Base-by-base conservation (phyloP, 805 yeast species). In the Sugiyamaella valdiviana region DNA sequence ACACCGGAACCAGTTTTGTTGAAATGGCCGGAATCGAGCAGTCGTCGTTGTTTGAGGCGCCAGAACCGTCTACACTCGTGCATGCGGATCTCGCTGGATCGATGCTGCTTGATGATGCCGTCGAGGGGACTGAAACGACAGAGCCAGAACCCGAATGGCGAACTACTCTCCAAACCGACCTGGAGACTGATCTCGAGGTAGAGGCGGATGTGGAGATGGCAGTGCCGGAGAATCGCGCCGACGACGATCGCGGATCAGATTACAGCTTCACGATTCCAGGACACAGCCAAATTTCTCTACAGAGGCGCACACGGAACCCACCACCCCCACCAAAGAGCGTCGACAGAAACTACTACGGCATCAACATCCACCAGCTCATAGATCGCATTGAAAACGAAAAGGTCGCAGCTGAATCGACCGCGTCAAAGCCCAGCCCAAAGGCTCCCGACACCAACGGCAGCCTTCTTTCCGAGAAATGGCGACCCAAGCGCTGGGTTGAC, bases 401-500 rank as follows among this genome's bases (percentile, higher is more conserved):
- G 23, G n/a, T n/a, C n/a, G n/a, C n/a, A 5, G 16, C 6, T 19
- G 32, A 26, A 16, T 15, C 35, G 22, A 17, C 32, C 17, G 26
- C 21, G 36, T 16, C 17, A 21, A 21, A 6, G 39, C 20, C 9
- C 20, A 45, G 39, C 10, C 14, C 2, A 6, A 24, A 32, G 36
- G 23, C 24, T 16, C 32, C 37, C 42, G 48, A 23, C 3, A 6
- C 20, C n/a, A 24, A 15, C 7, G 36, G 39, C 3, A 23, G 36
- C 21, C 39, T 74, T 24, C 66, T 75, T 80, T 78, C 81, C 2
- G 91, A 84, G 57, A 82, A 82, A 61, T 84, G 82, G 73, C 68
- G 86, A 51, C 88, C 91, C 0, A 64, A 63, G 36, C 67, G 63
- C n/a, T 83, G 82, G 65, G 57, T 82, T 26, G 88, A 84, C 53